These are phyloP conservation scores for Cyamopsis tetragonoloba DNA, from an alignment of 306 rosid genomes.

Conservation along the genomic window DNA sequence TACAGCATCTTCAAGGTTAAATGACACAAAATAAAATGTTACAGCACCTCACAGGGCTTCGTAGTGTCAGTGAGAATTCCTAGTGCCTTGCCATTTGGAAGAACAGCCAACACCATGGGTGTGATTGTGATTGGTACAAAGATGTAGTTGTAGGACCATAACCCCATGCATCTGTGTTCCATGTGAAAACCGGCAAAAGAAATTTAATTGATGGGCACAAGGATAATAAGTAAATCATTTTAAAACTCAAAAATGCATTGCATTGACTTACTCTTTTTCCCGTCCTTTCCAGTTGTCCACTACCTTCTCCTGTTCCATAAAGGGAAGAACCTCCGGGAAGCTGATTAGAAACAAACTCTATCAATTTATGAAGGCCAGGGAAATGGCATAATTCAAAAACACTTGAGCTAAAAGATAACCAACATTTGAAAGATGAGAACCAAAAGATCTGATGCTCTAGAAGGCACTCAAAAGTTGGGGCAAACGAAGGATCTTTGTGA, in stretches of 20 bases:
- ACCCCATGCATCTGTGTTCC: slow-evolving; percentile 89
- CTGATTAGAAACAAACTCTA: too few relatives aligned
- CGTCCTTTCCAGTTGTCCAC: slow-evolving; percentile 87
- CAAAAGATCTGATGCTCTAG: too few relatives aligned
- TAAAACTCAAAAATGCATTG: background rate
- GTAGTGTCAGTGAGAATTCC: slow-evolving; percentile 91
- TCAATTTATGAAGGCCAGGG: too few relatives aligned
- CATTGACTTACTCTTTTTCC: slow-evolving; percentile 67
- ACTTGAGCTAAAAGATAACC: too few relatives aligned
- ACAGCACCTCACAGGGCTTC: slow-evolving; percentile 58
- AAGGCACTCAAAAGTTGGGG: too few relatives aligned
- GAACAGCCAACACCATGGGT: slow-evolving; percentile 94
- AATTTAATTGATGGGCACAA: slow-evolving; percentile 5
- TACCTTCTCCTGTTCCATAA: too few relatives aligned
- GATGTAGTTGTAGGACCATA: slow-evolving; percentile 82
- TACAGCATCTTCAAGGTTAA: slow-evolving; percentile 9
- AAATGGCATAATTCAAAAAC: too few relatives aligned
- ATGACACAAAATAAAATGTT: slow-evolving; percentile 19
- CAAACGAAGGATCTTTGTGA: too few relatives aligned
- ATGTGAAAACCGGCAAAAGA: slow-evolving; percentile 60
- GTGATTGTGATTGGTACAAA: slow-evolving; percentile 90
- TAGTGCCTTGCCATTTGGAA: slow-evolving; percentile 83
- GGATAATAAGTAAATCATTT: background rate
- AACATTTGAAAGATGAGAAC: too few relatives aligned
- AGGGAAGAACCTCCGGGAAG: too few relatives aligned